These are phyloP conservation scores for Penstemon davidsonii DNA, from an alignment of 257 asterid species.

Conservation along the genomic window DNA sequence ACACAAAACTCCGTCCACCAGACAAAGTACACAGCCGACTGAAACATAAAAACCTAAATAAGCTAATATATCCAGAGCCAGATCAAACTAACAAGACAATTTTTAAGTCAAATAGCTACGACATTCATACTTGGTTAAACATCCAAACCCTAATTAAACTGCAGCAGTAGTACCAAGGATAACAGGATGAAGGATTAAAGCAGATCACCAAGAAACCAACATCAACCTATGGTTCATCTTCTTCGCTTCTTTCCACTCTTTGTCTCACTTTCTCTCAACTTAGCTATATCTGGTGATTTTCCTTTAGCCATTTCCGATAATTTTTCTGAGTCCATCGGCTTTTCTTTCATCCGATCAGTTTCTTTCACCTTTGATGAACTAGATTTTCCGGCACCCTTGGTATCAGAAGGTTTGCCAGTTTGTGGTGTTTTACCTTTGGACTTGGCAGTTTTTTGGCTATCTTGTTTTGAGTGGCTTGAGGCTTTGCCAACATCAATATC, in stretches of 20 bases:
- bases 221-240: slow-evolving; percentile 30
- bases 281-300: slow-evolving; percentile 39
- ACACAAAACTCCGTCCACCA: no score
- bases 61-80: no score
- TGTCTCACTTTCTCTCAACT: slow-evolving; percentile 51
- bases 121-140: slow-evolving; percentile 24
- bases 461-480: slow-evolving; percentile 50
- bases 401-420: slow-evolving; percentile 37
- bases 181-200: slow-evolving; percentile 8
- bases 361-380: slow-evolving; percentile 61
- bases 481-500: slow-evolving; percentile 49
- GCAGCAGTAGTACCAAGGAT: slow-evolving; percentile 22
- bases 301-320: slow-evolving; percentile 43
- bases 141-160: slow-evolving; percentile 28
- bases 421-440: slow-evolving; percentile 52
- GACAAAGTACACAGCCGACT: no score
- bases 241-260: slow-evolving; percentile 47
- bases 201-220: slow-evolving; percentile 13
- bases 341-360: slow-evolving; percentile 45
- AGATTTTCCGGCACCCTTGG: slow-evolving; percentile 37
- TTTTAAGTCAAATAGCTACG: slow-evolving; percentile 9
- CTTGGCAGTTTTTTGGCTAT: slow-evolving; percentile 42
- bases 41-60: no score
- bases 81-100: no score
- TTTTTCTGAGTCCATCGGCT: slow-evolving; percentile 36